Evolutionary conservation across 1,139 yeast genomes (phyloP).

Genomic region (Pichia inconspicua): DNA sequence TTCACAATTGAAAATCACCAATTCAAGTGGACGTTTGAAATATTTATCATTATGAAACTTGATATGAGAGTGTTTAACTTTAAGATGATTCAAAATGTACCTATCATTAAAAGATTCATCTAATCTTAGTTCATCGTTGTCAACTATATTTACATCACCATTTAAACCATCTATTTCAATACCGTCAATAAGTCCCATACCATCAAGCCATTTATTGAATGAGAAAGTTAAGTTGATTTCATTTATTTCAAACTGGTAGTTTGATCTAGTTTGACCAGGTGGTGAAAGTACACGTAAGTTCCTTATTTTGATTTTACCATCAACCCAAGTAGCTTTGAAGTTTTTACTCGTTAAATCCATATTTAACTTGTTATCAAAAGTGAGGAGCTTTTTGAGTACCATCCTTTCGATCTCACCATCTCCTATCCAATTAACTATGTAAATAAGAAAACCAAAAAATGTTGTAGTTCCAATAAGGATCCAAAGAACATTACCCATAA

Average conservation of each 20-base stretch:
- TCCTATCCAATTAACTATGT: constrained; percentile 21
- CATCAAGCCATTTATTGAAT: constrained; percentile 61
- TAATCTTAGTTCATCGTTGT: constrained; percentile 11
- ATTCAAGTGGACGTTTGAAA: constrained; percentile 34
- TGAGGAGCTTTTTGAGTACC: constrained; percentile 21
- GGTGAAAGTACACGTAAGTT: constrained; percentile 38
- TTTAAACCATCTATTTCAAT: constrained; percentile 55
- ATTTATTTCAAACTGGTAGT: constrained; percentile 37
- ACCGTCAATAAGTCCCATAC: constrained; percentile 58
- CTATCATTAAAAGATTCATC: constrained; percentile 24
- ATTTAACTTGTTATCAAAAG: constrained; percentile 32
- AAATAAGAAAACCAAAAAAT: constrained; percentile 36
- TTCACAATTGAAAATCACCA: constrained; percentile 59
- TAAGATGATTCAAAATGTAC: constrained; percentile 46
- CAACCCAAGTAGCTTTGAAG: constrained; percentile 37
- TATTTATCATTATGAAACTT: constrained; percentile 15
- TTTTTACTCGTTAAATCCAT: constrained; percentile 41
- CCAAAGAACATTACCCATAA: constrained; percentile 78
- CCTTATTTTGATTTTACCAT: constrained; percentile 54
- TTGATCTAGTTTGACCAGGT: constrained; percentile 18
- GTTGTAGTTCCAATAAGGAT: constrained; percentile 86
- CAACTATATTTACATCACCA: constrained; percentile 36
- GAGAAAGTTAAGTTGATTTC: constrained; percentile 53
- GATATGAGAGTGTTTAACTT: constrained; percentile 48
- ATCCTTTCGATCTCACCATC: constrained; percentile 22